Base-by-base conservation (phyloP, 1,284 basidiomycete genomes). In the Malassezia nana region DNA sequence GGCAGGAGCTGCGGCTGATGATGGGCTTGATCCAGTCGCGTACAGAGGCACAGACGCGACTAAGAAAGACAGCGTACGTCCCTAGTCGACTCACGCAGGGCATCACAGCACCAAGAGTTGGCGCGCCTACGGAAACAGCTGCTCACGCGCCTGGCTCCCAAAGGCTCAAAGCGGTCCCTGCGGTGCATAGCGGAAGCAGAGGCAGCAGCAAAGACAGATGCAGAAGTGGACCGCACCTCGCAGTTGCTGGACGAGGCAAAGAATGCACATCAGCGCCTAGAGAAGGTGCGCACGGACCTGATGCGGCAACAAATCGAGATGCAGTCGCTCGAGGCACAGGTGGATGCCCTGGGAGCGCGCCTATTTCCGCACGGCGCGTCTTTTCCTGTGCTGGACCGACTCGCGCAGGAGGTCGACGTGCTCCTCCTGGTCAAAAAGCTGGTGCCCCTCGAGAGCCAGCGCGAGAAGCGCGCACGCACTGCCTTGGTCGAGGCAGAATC, bases 381-480 rank as follows among this genome's bases (percentile, higher is more conserved):
- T 16, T 53, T 62, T 15, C 52, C 59, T 2, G 48, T 51, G 1
- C 61, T 63, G 4, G 61, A 63, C 18, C 40, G 56, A 22, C 57
- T 56, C 7, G 52, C 50, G 16, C 63, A 55, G 56, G 60, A 65
- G 46, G 52, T 55, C 46, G 56, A 61, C n/a, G 52, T 62, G 15
- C 58, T 53, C 50, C 15, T 28, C 13, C 57, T 60, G 15, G 42
- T 55, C 16, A 48, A 45, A 3, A 2, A 35, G 25, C 58, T 60
- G 25, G 55, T 68, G 41, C 60, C 56, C 6, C 58, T 55, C 26
- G 66, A 68, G 50, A 46, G 57, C 6, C 50, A 38, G 6, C 57
- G 66, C 5, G 66, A 68, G 58, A 58, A 59, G 18, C 50, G 64
- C 9, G 63, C 64, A 2, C 57, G 66, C 1, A 45, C 57, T 18